Percentiles rank a stretch among this genome's conserved stretches.
These are phyloP conservation scores for Diospyros lotus DNA, from an alignment of 148 eudicot genomes.

Conservation along the genomic window DNA sequence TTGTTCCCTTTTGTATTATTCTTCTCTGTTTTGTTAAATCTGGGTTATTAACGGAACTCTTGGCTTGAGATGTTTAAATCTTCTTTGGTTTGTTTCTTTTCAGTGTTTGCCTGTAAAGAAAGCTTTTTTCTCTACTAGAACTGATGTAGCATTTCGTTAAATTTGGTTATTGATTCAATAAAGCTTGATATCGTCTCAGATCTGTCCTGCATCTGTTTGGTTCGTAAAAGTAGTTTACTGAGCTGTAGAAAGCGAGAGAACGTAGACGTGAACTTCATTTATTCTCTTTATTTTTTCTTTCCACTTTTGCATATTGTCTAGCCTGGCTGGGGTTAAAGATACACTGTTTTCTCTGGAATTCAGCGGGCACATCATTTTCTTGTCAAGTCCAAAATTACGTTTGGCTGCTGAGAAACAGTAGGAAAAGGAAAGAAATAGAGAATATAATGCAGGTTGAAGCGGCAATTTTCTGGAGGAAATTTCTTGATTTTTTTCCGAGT, in stretches of 20 bases:
- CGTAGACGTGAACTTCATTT: background rate
- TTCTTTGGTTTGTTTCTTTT: background rate
- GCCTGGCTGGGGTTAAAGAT: background rate
- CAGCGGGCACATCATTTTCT: background rate
- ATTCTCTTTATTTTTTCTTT: background rate
- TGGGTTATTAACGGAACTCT: background rate
- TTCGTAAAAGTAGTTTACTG: background rate
- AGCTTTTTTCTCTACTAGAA: background rate
- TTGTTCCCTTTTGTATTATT: background rate
- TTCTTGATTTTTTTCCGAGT: background rate
- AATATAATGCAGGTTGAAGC: no score
- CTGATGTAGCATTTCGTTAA: background rate
- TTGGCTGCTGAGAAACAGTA: background rate
- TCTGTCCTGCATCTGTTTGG: background rate
- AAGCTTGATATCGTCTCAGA: background rate
- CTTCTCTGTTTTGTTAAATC: background rate
- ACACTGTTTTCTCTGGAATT: background rate
- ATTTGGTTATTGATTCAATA: background rate
- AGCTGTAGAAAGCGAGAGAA: background rate
- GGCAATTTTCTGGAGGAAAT: background rate
- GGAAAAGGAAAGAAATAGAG: background rate
- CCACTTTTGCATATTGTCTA: background rate
- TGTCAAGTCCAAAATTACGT: background rate
- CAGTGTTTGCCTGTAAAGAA: background rate
- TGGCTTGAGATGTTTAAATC: background rate